These are phyloP conservation scores for Zizania palustris DNA, from an alignment of 202 grass and related monocot genomes.

Conservation along the genomic window DNA sequence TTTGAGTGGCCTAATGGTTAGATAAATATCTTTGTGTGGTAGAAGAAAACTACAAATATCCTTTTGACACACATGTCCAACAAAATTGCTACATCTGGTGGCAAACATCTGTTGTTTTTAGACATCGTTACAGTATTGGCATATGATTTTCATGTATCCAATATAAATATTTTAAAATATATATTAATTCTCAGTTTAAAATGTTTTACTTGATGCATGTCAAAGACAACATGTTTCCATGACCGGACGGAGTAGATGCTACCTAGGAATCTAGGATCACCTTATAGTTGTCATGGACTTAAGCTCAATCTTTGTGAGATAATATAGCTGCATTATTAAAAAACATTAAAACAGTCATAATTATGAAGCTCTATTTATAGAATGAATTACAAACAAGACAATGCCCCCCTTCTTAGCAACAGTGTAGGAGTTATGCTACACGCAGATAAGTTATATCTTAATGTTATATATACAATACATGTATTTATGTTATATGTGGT, in stretches of 20 bases:
- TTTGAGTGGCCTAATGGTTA: not conserved
- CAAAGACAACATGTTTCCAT: no score
- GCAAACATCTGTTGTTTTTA: not conserved
- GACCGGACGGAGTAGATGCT: no score
- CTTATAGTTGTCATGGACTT: conserved; percentile 5
- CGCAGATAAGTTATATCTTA: conserved; percentile 23
- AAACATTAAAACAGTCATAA: not conserved
- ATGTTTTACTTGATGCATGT: no score
- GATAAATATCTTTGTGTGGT: not conserved
- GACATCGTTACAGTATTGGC: no score
- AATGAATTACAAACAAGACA: conserved; percentile 19
- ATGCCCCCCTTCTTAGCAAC: conserved; percentile 12
- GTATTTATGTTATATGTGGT: conserved; percentile 27
- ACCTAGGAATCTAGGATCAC: not conserved
- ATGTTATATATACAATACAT: conserved; percentile 13
- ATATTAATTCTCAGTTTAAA: not conserved
- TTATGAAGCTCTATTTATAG: not conserved
- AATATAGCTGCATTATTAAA: conserved; percentile 21
- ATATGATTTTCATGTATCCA: not conserved
- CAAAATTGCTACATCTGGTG: not conserved
- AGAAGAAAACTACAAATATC: not conserved
- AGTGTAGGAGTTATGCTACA: conserved; percentile 5
- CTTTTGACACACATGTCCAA: not conserved
- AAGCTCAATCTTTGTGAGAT: conserved; percentile 16
- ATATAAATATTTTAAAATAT: not conserved